Percentiles rank a stretch among this genome's conserved stretches.
Evolutionary conservation across 169 alveolate species (phyloP).

Genomic region (Amoebophrya sp.): DNA sequence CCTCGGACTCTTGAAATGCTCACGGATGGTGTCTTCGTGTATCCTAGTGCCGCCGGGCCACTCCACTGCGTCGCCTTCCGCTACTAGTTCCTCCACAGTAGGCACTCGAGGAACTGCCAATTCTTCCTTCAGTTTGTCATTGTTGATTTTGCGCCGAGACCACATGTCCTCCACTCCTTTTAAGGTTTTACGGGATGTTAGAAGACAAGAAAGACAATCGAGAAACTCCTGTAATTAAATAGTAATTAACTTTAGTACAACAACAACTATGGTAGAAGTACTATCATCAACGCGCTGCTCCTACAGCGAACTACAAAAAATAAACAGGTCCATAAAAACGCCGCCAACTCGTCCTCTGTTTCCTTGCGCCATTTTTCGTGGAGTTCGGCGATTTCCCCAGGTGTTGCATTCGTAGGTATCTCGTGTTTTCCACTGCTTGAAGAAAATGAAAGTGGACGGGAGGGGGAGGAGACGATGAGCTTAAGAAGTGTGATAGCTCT

Average conservation of each 20-base stretch:
- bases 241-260: background rate
- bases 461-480: too few species aligned
- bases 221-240: too few species aligned
- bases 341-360: too few species aligned
- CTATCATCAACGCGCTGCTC: background rate
- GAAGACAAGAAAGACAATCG: too few species aligned
- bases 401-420: too few species aligned
- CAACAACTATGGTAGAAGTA: background rate
- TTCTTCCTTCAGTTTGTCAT: background rate
- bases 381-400: too few species aligned
- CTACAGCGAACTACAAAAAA: too few species aligned
- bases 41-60: background rate
- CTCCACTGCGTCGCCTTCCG: background rate
- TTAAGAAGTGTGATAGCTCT: too few species aligned
- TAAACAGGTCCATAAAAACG: too few species aligned
- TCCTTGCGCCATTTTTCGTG: too few species aligned
- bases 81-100: background rate
- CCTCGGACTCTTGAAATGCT: background rate
- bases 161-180: background rate
- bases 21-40: background rate
- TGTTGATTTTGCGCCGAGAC: background rate
- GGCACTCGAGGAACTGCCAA: background rate
- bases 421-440: too few species aligned
- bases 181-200: background rate
- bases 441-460: too few species aligned